Conservation (phyloP, 2,329 filamentous ascomycete genomes). For the Xylogone sp. region DNA sequence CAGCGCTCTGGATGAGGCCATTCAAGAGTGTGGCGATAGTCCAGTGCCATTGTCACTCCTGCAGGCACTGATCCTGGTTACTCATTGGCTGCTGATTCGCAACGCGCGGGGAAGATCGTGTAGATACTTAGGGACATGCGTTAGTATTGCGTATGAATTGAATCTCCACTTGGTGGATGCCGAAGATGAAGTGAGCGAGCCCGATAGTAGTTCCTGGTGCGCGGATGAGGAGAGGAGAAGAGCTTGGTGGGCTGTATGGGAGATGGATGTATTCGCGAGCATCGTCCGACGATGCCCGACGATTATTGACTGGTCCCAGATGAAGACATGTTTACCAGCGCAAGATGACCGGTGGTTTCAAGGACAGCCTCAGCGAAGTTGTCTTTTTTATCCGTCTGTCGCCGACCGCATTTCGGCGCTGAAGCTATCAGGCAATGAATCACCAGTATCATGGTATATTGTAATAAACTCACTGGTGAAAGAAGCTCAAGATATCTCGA, state of each 20-base stretch:
- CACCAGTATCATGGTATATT: conserved; percentile 34
- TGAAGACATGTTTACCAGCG: conserved; percentile 31
- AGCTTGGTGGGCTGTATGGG: conserved; percentile 37
- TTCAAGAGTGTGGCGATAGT: conserved; percentile 26
- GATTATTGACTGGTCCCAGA: conserved; percentile 31
- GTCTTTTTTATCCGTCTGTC: conserved; percentile 25
- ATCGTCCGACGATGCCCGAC: conserved; percentile 33
- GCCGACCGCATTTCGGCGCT: conserved; percentile 29
- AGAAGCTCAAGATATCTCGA: conserved; percentile 10
- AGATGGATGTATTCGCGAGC: conserved; percentile 37
- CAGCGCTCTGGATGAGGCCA: conserved; percentile 22
- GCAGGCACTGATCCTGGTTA: conserved; percentile 29
- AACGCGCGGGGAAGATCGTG: conserved; percentile 32
- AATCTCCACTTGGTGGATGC: conserved; percentile 5
- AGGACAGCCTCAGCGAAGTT: conserved; percentile 20
- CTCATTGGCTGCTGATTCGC: conserved; percentile 30
- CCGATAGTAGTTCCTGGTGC: conserved; percentile 20
- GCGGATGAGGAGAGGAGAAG: conserved; percentile 32
- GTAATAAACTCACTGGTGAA: conserved; percentile 35
- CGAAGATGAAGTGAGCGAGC: conserved; percentile 5
- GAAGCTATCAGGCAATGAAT: conserved; percentile 24
- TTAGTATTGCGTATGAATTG: conserved; percentile 10
- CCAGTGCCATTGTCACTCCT: conserved; percentile 29
- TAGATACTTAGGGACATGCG: conserved; percentile 22
- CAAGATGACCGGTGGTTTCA: conserved; percentile 31